Percentiles rank a stretch among this genome's conserved stretches.
phyloP scores from a whole-genome alignment of 2,329 filamentous ascomycete genomes.

The Grosmannia clavigera region DNA sequence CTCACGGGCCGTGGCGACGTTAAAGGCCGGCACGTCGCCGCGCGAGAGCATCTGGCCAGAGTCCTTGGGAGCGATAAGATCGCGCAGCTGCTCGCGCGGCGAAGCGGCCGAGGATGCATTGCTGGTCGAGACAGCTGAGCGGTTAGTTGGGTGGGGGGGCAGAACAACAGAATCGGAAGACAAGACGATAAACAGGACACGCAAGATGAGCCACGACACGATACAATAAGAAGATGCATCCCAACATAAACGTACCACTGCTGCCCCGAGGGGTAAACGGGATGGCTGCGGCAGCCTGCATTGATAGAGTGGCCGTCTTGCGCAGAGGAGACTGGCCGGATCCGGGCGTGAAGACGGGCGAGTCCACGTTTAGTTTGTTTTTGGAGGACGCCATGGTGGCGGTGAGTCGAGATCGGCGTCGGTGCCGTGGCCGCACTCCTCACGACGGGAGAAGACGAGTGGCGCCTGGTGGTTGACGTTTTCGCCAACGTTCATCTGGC shows the following conservation, averaged over 20 bases:
- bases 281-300: conserved; percentile 79
- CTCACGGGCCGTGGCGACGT: conserved; percentile 42
- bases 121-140: conserved; percentile 7
- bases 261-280: conserved; percentile 65
- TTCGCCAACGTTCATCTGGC: no score
- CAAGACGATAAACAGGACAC: no score
- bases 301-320: conserved; percentile 71
- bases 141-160: neutral
- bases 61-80: conserved; percentile 2
- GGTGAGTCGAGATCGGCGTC: neutral
- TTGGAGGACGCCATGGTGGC: conserved; percentile 28
- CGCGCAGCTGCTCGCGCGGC: conserved; percentile 5
- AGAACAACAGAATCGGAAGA: no score
- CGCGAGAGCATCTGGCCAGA: conserved; percentile 4
- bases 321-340: conserved; percentile 19
- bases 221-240: no score
- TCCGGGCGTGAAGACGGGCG: conserved; percentile 81
- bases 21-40: conserved; percentile 28
- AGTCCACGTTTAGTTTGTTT: conserved; percentile 87
- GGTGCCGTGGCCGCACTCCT: neutral
- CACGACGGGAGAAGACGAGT: no score
- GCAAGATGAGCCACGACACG: no score
- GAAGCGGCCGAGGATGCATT: conserved; percentile 10
- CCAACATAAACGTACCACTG: conserved; percentile 22
- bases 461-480: no score